Conservation (phyloP, 345 rosid genomes). For the Corchorus olitorius region DNA sequence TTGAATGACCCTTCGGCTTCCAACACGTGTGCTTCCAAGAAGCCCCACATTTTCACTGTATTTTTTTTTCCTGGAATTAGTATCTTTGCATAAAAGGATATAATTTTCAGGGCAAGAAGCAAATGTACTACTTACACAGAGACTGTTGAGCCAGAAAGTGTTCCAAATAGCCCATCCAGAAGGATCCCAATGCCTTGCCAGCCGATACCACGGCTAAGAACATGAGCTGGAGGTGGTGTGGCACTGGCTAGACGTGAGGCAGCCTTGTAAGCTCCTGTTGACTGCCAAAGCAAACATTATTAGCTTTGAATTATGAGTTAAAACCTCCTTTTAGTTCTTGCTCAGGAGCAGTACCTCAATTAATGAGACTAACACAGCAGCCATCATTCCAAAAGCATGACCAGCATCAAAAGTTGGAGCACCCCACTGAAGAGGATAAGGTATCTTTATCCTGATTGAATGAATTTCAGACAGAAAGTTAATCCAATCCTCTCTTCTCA, state of each 20-base stretch:
- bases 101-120: slow-evolving; percentile 18
- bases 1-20: slow-evolving; percentile 96
- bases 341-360: slow-evolving; percentile 62
- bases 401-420: slow-evolving; percentile 99
- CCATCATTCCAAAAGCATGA: slow-evolving; percentile 98
- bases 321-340: slow-evolving; percentile 2
- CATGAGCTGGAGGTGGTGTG: slow-evolving; percentile 97
- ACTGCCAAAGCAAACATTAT: slow-evolving; percentile 44
- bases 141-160: slow-evolving; percentile 76
- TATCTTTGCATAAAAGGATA: slow-evolving; percentile 1
- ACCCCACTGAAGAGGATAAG: slow-evolving; percentile 99
- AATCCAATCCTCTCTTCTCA: background rate
- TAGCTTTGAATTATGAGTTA: background rate
- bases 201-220: slow-evolving; percentile 98
- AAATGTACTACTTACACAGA: slow-evolving; percentile 68
- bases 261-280: slow-evolving; percentile 96
- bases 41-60: slow-evolving; percentile 94
- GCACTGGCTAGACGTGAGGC: slow-evolving; percentile 97
- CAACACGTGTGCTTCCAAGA: slow-evolving; percentile 95
- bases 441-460: slow-evolving; percentile 80
- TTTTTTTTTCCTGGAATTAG: slow-evolving; percentile 23
- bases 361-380: slow-evolving; percentile 88
- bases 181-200: slow-evolving; percentile 99
- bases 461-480: slow-evolving; percentile 15
- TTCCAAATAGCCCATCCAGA: slow-evolving; percentile 83